Percentiles rank a stretch among this genome's conserved stretches.
Conservation (phyloP, 305 asterid genomes). For the Solanum hybrid region DNA sequence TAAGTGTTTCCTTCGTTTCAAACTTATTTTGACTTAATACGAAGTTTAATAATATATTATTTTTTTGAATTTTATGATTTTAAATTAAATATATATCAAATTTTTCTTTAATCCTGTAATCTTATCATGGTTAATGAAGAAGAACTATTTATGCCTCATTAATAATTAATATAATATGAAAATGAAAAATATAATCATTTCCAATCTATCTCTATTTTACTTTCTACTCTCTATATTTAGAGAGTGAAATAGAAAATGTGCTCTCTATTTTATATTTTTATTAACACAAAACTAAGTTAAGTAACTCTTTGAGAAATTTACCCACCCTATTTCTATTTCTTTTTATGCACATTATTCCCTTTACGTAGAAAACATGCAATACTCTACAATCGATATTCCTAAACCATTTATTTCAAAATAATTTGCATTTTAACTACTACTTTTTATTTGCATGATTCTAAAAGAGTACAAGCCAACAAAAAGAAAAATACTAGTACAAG, state of each 20-base stretch:
- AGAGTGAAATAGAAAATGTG: too few species aligned
- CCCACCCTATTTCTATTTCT: background rate
- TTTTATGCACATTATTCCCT: background rate
- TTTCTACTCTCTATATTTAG: too few species aligned
- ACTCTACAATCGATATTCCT: background rate
- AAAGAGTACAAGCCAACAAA: background rate
- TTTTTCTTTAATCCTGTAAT: too few species aligned
- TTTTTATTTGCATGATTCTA: background rate
- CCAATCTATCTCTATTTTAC: too few species aligned
- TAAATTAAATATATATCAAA: too few species aligned
- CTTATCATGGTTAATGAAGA: background rate
- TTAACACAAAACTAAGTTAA: background rate
- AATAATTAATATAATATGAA: background rate
- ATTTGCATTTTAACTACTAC: background rate
- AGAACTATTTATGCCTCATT: background rate
- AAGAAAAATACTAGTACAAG: background rate
- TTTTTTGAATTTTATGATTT: too few species aligned
- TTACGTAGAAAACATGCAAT: background rate
- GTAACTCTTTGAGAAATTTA: background rate
- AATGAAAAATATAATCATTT: background rate
- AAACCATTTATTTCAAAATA: background rate
- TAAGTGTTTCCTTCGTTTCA: too few species aligned
- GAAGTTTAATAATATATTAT: too few species aligned
- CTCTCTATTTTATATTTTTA: too few species aligned
- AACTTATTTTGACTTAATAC: too few species aligned